Base-by-base conservation (phyloP, 2,329 filamentous ascomycete species). In the Harringtonia lauricola region DNA sequence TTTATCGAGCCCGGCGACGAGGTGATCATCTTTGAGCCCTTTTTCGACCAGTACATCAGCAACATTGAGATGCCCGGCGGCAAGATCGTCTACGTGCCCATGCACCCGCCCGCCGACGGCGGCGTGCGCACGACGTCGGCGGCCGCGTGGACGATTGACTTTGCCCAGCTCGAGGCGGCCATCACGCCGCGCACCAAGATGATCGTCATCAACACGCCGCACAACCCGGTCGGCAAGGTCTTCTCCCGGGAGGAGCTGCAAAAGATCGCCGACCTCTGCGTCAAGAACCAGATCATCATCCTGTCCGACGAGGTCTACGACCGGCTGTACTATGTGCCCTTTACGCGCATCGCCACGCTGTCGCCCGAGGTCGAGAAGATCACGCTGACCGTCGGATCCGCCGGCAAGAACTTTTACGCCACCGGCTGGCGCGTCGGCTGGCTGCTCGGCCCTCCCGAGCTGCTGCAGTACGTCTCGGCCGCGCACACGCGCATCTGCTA, bases 51-150 rank as follows among this genome's bases (percentile, higher is more conserved):
- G 80, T 94, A 96, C 62, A 94, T 98, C 53, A 88, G 83, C 70
- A 98, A 98, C 65, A 96, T 98, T 51, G 86, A 95, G 64, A 96
- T 98, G 89, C 81, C 92, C 1, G 92, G 92, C 41, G 92, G 92
- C 52, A 94, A 83, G 59, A 86, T 96, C 51, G 83, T 90, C 54
- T 96, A 95, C 59, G 90, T 96, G 21, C 89, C 92, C n/a, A 71
- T 98, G 59, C 85, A 92, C 49, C 90, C 92, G 24, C 92, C 92
- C 10, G 72, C 76, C 50, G 80, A 87, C 37, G 92, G 92, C 41
- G 83, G 79, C 5, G 77, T 72, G 33, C 76, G 81, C 63, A 94
- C 86, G 1, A 86, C 87, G 0, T 88, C 87, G 6, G 88, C 92
- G 1, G 79, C 78, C 3, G 86, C 95, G 54, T 98, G 92, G 92